These are phyloP conservation scores for Arabidopsis arenosa DNA, from an alignment of 345 rosid species.

Conservation along the genomic window DNA sequence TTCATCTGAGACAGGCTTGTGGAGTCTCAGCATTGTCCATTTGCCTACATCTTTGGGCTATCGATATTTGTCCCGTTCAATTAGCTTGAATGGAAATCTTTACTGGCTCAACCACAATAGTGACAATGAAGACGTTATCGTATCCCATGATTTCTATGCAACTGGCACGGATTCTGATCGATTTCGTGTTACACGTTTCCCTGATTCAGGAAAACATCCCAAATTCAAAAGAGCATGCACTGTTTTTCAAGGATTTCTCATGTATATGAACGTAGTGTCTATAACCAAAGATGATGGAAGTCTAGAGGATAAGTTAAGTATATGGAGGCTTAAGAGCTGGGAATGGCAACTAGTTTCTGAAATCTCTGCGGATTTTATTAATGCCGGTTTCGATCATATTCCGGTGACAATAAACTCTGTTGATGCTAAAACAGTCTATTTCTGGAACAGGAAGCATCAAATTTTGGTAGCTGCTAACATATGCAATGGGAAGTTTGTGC, in stretches of 20 bases:
- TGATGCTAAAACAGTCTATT: conserved; percentile 2
- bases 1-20: neutral
- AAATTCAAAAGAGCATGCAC: neutral
- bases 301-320: conserved; percentile 1
- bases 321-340: neutral
- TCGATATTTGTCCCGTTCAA: too few species aligned
- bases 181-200: neutral
- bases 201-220: neutral
- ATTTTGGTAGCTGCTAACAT: neutral
- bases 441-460: neutral
- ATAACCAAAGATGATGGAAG: neutral
- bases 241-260: neutral
- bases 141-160: neutral
- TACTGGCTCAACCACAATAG: neutral
- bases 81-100: conserved; percentile 7
- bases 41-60: too few species aligned
- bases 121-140: neutral
- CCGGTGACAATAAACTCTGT: neutral
- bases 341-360: conserved; percentile 6
- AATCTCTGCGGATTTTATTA: neutral
- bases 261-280: neutral
- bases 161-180: neutral
- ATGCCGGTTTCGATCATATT: neutral
- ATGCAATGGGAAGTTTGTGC: neutral
- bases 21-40: neutral